Evolutionary conservation across 129 eudicot species (phyloP).

Genomic region (Saussurea involucrata): DNA sequence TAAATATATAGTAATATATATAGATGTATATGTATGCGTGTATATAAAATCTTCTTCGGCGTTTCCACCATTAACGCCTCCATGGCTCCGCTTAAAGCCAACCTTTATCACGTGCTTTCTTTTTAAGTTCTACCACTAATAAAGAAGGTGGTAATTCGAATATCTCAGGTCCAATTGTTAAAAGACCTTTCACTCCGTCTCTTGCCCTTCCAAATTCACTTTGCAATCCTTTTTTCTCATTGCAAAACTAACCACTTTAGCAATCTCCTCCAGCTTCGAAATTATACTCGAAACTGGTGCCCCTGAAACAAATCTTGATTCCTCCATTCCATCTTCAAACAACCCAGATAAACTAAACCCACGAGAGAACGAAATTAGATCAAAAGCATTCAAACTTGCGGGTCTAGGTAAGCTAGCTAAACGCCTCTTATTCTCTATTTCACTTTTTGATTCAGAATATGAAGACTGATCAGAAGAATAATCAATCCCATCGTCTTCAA

Average conservation of each 20-base stretch:
- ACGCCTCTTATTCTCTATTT: constrained; percentile 38
- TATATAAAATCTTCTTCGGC: too few species aligned
- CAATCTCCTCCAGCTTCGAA: constrained; percentile 73
- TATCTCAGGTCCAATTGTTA: constrained; percentile 64
- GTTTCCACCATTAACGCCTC: too few species aligned
- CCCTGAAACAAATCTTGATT: too few species aligned
- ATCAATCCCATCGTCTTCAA: constrained; percentile 34
- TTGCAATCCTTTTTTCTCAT: constrained; percentile 82
- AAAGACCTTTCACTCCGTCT: constrained; percentile 74
- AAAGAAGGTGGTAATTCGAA: constrained; percentile 68
- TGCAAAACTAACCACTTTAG: constrained; percentile 60
- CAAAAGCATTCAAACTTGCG: constrained; percentile 70
- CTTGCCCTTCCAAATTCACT: constrained; percentile 69
- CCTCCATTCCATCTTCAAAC: too few species aligned
- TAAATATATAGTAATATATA: too few species aligned
- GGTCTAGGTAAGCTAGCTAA: constrained; percentile 45
- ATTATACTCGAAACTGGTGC: constrained; percentile 59
- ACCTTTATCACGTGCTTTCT: constrained; percentile 67
- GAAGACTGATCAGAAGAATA: constrained; percentile 46
- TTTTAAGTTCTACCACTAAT: constrained; percentile 68
- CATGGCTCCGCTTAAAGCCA: too few species aligned
- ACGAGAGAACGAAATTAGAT: constrained; percentile 56
- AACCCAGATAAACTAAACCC: too few species aligned
- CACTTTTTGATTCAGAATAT: constrained; percentile 50
- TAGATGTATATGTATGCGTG: too few species aligned